Base-by-base conservation (phyloP, 2,329 filamentous ascomycete genomes). In the Cercospora sp. region DNA sequence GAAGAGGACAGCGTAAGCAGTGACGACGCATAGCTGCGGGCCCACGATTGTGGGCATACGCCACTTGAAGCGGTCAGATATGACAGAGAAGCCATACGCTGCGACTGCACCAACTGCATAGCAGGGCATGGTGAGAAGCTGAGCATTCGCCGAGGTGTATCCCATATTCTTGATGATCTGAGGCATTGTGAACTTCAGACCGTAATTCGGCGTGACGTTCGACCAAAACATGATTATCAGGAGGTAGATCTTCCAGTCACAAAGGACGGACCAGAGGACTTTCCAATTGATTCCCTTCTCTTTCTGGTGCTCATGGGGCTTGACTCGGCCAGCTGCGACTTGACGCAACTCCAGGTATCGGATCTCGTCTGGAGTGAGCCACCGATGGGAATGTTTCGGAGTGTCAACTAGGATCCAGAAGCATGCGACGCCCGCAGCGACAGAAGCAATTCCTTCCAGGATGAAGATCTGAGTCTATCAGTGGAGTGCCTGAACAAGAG, bases 31-130 rank as follows among this genome's bases (percentile, higher is more conserved):
- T 10, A 63, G 51, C 68, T 71, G 67, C 6, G 70, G 73, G 2
- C 69, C 71, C 18, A 74, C 65, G 72, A 91, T 87, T 74, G 90
- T 91, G 0, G 87, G 80, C 0, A 88, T 87, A 10, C 89, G 84
- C 28, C 83, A 82, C 1, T 83, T 82, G 0, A 84, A 80, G 13
- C 81, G 82, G 71, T 91, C 89, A 0, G 88, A 88, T 0, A 87
- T 76, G 8, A 87, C 77, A 0, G 89, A 89, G 1, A 72, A 57
- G 21, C 40, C 58, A 40, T 70, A 61, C 4, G 77, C 74, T 12
- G 74, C 73, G 59, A 79, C 73, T 5, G 75, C 77, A 26, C 75
- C 78, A 43, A 72, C 71, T 7, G 78, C 70, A 60, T 77, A 77
- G 3, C 74, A 73, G n/a, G 76, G 76, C 5, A 76, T 73, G 34